A percentile compares a stretch with the other conserved stretches of the same genome.
Conservation (phyloP, 495 filamentous ascomycete genomes). For the Tuber umbilicatum region DNA sequence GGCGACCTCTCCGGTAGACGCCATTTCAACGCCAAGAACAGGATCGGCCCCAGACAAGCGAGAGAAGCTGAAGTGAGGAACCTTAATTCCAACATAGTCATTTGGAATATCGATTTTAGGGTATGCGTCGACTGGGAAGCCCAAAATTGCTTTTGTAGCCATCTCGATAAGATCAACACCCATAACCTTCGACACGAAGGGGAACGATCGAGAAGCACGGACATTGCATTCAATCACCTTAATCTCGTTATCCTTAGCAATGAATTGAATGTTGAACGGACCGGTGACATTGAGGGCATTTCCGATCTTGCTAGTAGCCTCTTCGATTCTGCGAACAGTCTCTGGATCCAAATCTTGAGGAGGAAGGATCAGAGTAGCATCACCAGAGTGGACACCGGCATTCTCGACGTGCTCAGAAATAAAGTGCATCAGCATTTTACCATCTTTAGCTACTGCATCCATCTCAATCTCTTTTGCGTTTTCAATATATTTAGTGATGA, state of each 20-base stretch:
- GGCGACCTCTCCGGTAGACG: conserved; percentile 95
- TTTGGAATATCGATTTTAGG: conserved; percentile 66
- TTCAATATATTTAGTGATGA: conserved; percentile 98
- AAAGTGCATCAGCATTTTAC: conserved; percentile 83
- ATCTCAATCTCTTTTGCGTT: conserved; percentile 97
- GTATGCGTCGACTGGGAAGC: conserved; percentile 71
- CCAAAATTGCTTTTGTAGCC: conserved; percentile 96
- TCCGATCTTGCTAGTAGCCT: conserved; percentile 91
- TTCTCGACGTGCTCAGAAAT: conserved; percentile 95
- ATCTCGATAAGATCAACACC: conserved; percentile 96
- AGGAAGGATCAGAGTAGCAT: conserved; percentile 86
- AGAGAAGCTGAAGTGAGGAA: conserved; percentile 98
- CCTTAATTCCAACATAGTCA: conserved; percentile 91
- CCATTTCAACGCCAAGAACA: conserved; percentile 97
- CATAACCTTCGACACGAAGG: conserved; percentile 98
- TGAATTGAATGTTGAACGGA: conserved; percentile 98
- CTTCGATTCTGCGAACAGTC: conserved; percentile 83
- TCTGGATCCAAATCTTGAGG: conserved; percentile 88
- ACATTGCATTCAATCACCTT: conserved; percentile 99
- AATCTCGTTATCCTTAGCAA: conserved; percentile 98
- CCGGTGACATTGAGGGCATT: conserved; percentile 92
- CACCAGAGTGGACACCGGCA: conserved; percentile 93
- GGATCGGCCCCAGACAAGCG: conserved; percentile 92
- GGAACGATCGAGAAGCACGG: conserved; percentile 89
- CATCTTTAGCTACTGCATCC: conserved; percentile 83